Conservation (phyloP, 129 eudicot genomes). For the Mikania micrantha region DNA sequence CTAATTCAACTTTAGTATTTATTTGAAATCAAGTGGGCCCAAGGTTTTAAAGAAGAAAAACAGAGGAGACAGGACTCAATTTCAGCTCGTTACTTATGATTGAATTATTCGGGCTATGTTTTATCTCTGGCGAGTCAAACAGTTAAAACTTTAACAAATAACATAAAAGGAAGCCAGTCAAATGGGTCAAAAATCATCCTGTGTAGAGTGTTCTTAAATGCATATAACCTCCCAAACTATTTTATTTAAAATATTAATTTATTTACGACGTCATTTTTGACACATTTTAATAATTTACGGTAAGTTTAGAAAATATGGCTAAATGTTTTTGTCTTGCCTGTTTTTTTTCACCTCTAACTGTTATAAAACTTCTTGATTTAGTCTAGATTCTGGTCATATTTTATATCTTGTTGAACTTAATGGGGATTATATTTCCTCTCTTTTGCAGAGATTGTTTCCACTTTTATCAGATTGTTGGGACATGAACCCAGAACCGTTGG, state of each 20-base stretch:
- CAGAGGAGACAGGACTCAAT: not conserved
- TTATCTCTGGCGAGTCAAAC: not conserved
- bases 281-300: not conserved
- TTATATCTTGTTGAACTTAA: constrained; percentile 9
- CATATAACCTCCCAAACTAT: not conserved
- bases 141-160: not conserved
- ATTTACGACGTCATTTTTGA: not conserved
- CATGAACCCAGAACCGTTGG: constrained; percentile 41
- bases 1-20: no score
- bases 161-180: not conserved
- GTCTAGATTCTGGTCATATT: not conserved
- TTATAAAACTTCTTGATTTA: not conserved
- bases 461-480: constrained; percentile 33
- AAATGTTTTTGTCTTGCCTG: not conserved
- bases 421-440: not conserved
- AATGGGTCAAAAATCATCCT: not conserved
- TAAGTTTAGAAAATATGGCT: not conserved
- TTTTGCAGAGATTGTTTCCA: constrained; percentile 62
- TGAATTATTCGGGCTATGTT: not conserved
- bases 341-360: not conserved
- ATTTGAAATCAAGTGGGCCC: no score
- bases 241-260: not conserved
- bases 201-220: not conserved
- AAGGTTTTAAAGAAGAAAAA: no score
- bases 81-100: not conserved